Base-by-base conservation (phyloP, 768 basidiomycete species). In the Calocybe indica region DNA sequence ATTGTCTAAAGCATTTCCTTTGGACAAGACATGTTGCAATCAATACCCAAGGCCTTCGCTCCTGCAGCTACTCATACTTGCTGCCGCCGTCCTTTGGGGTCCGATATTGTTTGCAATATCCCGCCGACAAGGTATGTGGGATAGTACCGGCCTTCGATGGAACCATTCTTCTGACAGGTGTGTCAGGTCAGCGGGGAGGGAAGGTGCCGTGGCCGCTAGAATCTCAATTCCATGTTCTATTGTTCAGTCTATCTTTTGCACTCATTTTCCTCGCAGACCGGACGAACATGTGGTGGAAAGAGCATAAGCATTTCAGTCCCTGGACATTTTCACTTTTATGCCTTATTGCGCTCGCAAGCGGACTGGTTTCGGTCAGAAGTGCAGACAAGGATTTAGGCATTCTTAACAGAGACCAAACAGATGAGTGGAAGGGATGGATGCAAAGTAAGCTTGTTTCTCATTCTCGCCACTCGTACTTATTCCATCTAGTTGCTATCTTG, bases 371-470 rank as follows among this genome's bases (percentile, higher is more conserved):
- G 1, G 65, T 89, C 53, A 83, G 80, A 59, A 76, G 77, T 13
- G 76, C 75, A 12, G 89, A 90, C 54, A 90, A 85, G 57, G 91
- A 96, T 58, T 66, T 87, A 44, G 92, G 92, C 0, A 90, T 93
- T 65, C 69, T 96, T 56, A 94, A 92, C 58, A 76, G 92, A 48
- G 89, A 93, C 43, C 91, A 95, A 63, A 95, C 92, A 1, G 91
- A 96, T 55, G 92, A 96, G 66, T 96, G 92, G 92, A 95, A 95
- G 64, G 92, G 92, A 3, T 96, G 92, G 92, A 96, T 96, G 92
- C 92, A 96, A 72, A 74, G 91, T 91, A 58, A 47, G 5, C 13
- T 28, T 43, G 38, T 33, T 30, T 43, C 9, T 41, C 8, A 32
- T 43, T 41, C 28, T 35, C 41, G 46, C 34, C 49, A n/a, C 48